Percentiles rank a stretch among this genome's conserved stretches.
Conservation (phyloP, 2,329 filamentous ascomycete genomes). For the Colletotrichum sp. region DNA sequence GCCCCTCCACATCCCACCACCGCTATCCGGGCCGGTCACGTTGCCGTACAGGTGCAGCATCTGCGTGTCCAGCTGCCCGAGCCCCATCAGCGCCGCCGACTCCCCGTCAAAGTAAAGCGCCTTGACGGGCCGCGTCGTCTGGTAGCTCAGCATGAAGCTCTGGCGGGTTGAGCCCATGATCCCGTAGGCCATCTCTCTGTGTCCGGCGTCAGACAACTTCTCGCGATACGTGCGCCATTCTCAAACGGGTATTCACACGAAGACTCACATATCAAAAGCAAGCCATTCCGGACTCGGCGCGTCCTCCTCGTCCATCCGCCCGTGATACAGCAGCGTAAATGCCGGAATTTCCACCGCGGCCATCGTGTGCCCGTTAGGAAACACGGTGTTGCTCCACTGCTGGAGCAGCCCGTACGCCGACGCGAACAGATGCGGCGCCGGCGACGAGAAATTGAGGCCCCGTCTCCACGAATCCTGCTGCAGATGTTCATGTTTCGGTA, state of each 20-base stretch:
- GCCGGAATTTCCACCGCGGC: slow-evolving; percentile 49
- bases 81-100: slow-evolving; percentile 50
- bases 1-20: slow-evolving; percentile 31
- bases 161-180: slow-evolving; percentile 51
- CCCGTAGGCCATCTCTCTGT: slow-evolving; percentile 55
- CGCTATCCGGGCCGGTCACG: slow-evolving; percentile 35
- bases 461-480: background rate
- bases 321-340: slow-evolving; percentile 55
- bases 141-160: slow-evolving; percentile 52
- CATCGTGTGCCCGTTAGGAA: slow-evolving; percentile 53
- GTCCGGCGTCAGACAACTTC: background rate
- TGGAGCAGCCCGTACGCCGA: slow-evolving; percentile 50
- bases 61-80: slow-evolving; percentile 51
- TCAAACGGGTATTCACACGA: no score
- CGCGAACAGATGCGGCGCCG: slow-evolving; percentile 52
- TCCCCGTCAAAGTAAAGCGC: slow-evolving; percentile 57
- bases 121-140: slow-evolving; percentile 45
- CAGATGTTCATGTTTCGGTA: background rate
- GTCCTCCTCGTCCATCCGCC: slow-evolving; percentile 41
- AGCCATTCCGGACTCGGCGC: slow-evolving; percentile 57
- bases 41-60: slow-evolving; percentile 56
- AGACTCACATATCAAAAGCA: slow-evolving; percentile 47
- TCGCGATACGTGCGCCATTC: no score
- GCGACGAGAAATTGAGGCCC: slow-evolving; percentile 49
- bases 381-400: slow-evolving; percentile 57